Evolutionary conservation across 2,329 filamentous ascomycete genomes (phyloP).

Genomic region (Alternaria solani): DNA sequence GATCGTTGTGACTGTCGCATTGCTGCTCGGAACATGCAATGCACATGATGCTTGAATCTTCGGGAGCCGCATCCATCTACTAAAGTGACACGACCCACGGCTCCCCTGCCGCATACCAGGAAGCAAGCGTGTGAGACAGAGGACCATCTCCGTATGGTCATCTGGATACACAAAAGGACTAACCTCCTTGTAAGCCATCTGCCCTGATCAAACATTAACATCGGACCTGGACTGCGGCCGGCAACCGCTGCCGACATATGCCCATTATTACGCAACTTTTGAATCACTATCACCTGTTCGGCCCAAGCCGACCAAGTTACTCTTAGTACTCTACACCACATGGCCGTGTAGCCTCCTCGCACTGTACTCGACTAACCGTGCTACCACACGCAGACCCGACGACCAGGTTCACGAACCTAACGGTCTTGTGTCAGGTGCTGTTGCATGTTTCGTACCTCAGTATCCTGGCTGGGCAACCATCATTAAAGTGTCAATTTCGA

Average conservation of each 20-base stretch:
- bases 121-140: conserved; percentile 23
- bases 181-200: conserved; percentile 4
- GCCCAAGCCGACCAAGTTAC: conserved; percentile 23
- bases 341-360: conserved; percentile 30
- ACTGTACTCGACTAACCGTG: conserved; percentile 34
- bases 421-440: conserved; percentile 46
- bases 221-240: background rate
- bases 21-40: conserved; percentile 1
- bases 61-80: background rate
- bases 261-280: conserved; percentile 2
- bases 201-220: conserved; percentile 14
- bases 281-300: conserved; percentile 11
- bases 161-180: conserved; percentile 33
- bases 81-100: conserved; percentile 4
- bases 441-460: conserved; percentile 37
- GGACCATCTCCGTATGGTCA: conserved; percentile 19
- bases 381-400: conserved; percentile 41
- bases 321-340: conserved; percentile 28
- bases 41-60: conserved; percentile 6
- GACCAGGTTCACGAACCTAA: conserved; percentile 44
- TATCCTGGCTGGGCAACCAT: conserved; percentile 11
- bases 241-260: background rate
- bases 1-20: conserved; percentile 10
- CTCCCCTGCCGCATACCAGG: background rate
- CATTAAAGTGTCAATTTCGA: background rate